Evolutionary conservation across 2,329 filamentous ascomycete species (phyloP).

Genomic region (Claviceps purpurea): DNA sequence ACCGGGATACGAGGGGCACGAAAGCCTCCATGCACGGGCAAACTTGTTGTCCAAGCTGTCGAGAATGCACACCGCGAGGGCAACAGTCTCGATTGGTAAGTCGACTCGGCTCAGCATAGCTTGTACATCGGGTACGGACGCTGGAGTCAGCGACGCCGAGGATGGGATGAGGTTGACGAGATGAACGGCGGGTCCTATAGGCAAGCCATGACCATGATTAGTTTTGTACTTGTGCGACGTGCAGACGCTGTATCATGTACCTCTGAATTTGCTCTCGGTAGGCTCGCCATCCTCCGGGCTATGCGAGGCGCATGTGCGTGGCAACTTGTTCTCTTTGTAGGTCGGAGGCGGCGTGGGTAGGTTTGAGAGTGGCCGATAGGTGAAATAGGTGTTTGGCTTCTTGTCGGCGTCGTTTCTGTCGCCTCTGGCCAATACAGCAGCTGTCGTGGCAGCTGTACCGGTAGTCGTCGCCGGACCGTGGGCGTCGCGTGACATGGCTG

Average conservation of each 20-base stretch:
- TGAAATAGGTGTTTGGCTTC: slow-evolving; percentile 40
- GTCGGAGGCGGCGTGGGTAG: slow-evolving; percentile 53
- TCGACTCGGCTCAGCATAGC: slow-evolving; percentile 43
- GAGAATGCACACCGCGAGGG: slow-evolving; percentile 52
- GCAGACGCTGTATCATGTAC: slow-evolving; percentile 15
- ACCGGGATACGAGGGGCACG: slow-evolving; percentile 34
- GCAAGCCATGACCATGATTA: not conserved
- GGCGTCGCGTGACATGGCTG: slow-evolving; percentile 4
- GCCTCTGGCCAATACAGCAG: no score
- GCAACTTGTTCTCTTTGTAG: slow-evolving; percentile 28
- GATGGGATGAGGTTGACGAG: slow-evolving; percentile 53
- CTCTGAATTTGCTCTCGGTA: slow-evolving; percentile 24
- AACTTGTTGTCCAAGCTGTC: slow-evolving; percentile 52
- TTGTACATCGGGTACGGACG: slow-evolving; percentile 47
- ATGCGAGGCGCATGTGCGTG: slow-evolving; percentile 18
- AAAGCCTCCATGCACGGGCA: slow-evolving; percentile 46
- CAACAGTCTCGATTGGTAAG: slow-evolving; percentile 47
- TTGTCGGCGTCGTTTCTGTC: not conserved
- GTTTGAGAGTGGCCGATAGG: slow-evolving; percentile 54
- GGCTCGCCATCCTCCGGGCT: slow-evolving; percentile 29
- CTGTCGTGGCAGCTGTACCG: slow-evolving; percentile 16
- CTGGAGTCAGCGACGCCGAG: slow-evolving; percentile 43
- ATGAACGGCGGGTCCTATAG: slow-evolving; percentile 48
- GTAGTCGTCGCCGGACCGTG: slow-evolving; percentile 12
- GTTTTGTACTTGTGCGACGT: not conserved